Conservation (phyloP, 371 early-diverging fungal species). For the Saksenaea vasiformis region DNA sequence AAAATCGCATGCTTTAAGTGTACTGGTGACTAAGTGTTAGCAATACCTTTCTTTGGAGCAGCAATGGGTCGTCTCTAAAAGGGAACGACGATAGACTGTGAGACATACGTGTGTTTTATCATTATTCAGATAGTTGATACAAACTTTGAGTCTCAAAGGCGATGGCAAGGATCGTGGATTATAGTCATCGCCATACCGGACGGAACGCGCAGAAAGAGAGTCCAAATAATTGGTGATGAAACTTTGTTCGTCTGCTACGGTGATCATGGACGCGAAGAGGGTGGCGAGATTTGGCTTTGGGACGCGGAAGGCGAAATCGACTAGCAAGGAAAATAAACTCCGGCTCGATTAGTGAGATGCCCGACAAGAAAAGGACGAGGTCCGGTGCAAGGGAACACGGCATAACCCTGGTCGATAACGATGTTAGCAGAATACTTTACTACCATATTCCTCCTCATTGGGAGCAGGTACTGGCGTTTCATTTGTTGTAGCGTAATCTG, state of each 20-base stretch:
- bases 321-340: no score
- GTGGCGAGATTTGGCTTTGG: neutral
- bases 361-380: no score
- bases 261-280: slow-evolving; percentile 7
- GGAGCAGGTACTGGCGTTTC: no score
- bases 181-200: slow-evolving; percentile 47
- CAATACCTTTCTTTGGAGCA: slow-evolving; percentile 3
- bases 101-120: neutral
- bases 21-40: no score
- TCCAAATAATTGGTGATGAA: slow-evolving; percentile 43
- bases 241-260: slow-evolving; percentile 25
- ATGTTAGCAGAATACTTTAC: no score
- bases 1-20: no score
- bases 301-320: neutral
- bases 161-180: slow-evolving; percentile 30
- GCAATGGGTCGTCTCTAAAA: slow-evolving; percentile 2
- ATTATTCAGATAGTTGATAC: neutral
- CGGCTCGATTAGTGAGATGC: no score
- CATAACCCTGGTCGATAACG: no score
- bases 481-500: no score
- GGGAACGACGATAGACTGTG: neutral
- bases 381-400: no score
- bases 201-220: slow-evolving; percentile 42
- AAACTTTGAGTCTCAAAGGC: slow-evolving; percentile 43
- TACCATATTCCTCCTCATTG: no score